Conservation (phyloP, 805 yeast genomes). For the Schwanniomyces vanrijiae region DNA sequence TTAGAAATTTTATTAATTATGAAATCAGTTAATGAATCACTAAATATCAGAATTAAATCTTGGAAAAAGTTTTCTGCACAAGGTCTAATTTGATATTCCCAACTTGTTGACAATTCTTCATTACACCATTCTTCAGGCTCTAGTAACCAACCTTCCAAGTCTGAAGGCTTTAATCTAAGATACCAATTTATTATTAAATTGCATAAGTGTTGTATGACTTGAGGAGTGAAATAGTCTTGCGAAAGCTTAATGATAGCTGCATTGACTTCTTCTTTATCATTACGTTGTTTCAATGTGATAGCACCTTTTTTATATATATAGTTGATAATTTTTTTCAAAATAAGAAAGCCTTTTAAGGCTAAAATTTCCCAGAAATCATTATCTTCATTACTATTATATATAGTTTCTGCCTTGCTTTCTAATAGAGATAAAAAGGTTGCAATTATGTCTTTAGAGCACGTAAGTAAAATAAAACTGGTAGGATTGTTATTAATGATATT, state of each 20-base stretch:
- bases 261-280: slow-evolving; percentile 63
- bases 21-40: slow-evolving; percentile 51
- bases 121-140: slow-evolving; percentile 95
- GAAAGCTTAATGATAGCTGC: slow-evolving; percentile 54
- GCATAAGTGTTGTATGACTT: slow-evolving; percentile 56
- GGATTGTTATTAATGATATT: slow-evolving; percentile 61
- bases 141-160: slow-evolving; percentile 74
- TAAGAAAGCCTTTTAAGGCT: slow-evolving; percentile 62
- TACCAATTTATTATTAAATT: slow-evolving; percentile 73
- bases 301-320: slow-evolving; percentile 69
- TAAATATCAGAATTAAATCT: slow-evolving; percentile 66
- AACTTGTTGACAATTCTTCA: slow-evolving; percentile 72
- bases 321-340: slow-evolving; percentile 63
- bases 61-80: slow-evolving; percentile 86
- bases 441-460: slow-evolving; percentile 61
- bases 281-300: slow-evolving; percentile 59
- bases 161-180: slow-evolving; percentile 69
- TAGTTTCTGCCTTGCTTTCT: slow-evolving; percentile 60
- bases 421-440: slow-evolving; percentile 59
- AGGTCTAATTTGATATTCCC: slow-evolving; percentile 82
- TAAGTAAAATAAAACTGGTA: slow-evolving; percentile 67
- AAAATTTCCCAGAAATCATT: slow-evolving; percentile 73
- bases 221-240: slow-evolving; percentile 56
- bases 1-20: slow-evolving; percentile 59
- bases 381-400: slow-evolving; percentile 60